Evolutionary conservation across 1,139 yeast genomes (phyloP).

Genomic region (Candida tropicalis): DNA sequence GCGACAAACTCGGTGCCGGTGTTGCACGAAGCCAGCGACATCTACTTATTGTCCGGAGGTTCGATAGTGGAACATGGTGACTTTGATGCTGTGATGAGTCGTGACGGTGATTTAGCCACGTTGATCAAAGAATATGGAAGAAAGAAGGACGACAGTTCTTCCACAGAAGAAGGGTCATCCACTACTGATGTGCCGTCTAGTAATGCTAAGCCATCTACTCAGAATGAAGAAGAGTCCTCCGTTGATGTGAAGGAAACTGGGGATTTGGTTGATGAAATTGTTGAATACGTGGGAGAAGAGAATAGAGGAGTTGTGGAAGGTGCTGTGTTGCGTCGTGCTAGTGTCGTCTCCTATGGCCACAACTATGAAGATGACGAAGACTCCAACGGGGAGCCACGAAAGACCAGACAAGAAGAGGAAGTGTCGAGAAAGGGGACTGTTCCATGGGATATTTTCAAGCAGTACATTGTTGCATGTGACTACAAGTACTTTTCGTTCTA

Average conservation of each 20-base stretch:
- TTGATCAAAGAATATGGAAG: conserved; percentile 33
- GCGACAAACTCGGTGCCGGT: conserved; percentile 38
- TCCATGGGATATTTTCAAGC: conserved; percentile 32
- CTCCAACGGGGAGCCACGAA: conserved; percentile 20
- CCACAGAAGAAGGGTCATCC: conserved; percentile 21
- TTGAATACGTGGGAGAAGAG: conserved; percentile 24
- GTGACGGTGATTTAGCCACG: conserved; percentile 28
- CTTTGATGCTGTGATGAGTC: conserved; percentile 31
- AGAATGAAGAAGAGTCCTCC: conserved; percentile 39
- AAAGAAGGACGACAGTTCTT: conserved; percentile 16
- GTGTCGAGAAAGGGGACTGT: conserved; percentile 34
- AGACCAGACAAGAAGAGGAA: conserved; percentile 34
- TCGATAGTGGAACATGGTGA: conserved; percentile 34
- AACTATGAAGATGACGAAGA: conserved; percentile 20
- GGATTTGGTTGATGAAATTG: conserved; percentile 23
- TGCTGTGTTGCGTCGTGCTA: conserved; percentile 21
- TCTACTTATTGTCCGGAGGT: conserved; percentile 29
- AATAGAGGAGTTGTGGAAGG: conserved; percentile 22
- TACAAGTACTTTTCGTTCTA: conserved; percentile 29
- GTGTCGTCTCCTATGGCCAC: conserved; percentile 27
- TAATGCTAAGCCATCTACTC: background rate
- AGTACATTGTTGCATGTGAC: conserved; percentile 41
- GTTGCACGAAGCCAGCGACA: conserved; percentile 30
- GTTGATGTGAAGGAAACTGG: conserved; percentile 17
- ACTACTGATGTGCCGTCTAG: conserved; percentile 31